phyloP scores from a whole-genome alignment of 2,329 filamentous ascomycete species.

The Rhynchosporium secalis region DNA sequence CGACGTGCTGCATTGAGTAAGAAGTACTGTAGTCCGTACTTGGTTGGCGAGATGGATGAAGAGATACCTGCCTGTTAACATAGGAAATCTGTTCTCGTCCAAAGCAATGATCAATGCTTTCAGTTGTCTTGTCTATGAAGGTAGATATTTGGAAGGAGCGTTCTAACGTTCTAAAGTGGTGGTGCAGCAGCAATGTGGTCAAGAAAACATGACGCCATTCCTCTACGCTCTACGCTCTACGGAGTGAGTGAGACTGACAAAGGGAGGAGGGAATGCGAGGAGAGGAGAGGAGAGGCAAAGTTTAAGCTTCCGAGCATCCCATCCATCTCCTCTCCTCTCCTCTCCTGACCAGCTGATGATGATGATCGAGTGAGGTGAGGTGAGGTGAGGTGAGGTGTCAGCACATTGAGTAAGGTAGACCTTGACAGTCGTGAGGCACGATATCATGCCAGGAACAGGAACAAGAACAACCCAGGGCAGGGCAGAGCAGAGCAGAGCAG shows the following conservation, averaged over 20 bases:
- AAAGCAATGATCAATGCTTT: too few relatives aligned
- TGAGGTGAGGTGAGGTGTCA: not conserved
- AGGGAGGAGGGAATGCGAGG: not conserved
- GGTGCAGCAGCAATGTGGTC: not conserved
- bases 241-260: too few relatives aligned
- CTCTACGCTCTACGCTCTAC: too few relatives aligned
- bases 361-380: not conserved
- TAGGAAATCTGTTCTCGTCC: too few relatives aligned
- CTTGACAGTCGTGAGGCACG: not conserved
- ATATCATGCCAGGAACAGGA: not conserved
- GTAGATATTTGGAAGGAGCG: not conserved
- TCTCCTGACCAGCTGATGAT: conserved; percentile 1
- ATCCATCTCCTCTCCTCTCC: not conserved
- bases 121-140: not conserved
- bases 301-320: conserved; percentile 12
- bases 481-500: not conserved
- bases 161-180: not conserved
- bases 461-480: not conserved
- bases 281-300: not conserved
- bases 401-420: not conserved
- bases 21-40: too few relatives aligned
- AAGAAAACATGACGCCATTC: conserved; percentile 9
- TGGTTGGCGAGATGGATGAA: not conserved
- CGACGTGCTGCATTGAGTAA: not conserved
- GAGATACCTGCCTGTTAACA: too few relatives aligned